Base-by-base conservation (phyloP, 2,329 filamentous ascomycete species). In the Ilyonectria destructans region DNA sequence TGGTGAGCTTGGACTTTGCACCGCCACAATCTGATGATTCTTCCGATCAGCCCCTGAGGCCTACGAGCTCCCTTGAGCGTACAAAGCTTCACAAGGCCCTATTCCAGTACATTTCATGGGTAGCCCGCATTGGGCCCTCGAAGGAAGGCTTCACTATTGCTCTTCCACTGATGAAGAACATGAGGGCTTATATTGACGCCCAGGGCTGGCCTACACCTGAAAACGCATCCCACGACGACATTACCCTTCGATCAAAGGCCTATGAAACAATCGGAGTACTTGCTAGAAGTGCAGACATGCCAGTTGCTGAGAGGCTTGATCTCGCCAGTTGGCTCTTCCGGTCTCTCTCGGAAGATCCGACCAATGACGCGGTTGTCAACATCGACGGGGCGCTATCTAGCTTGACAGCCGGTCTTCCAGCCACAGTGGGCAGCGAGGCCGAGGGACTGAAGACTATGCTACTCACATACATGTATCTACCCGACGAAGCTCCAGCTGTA, bases 241-340 rank as follows among this genome's bases (percentile, higher is more conserved):
- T 91, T 61, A 87, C 88, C 4, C 85, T 97, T 49, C 90, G 96
- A 46, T 91, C 91, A 6, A 91, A 93, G 76, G 95, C 93, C 1
- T 98, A 98, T 79, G 96, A 98, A 79, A 95, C 93, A 0, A 94
- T 98, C 45, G 96, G 96, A 1, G 88, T 96, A 15, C 82, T 98
- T 26, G 91, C 93, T 62, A 90, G 91, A 71, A 89, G 88, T 4
- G 88, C 91, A 4, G 82, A 86, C 3, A 87, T 89, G 72, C 83
- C 90, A 4, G 75, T 89, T 13, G 81, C 82, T 45, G 84, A 87
- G 85, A 75, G 89, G 85, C 63, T 87, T 35, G 70, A 84, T 89
- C 57, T 89, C 89, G 72, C 89, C 1, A 66, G 88, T 58, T 98
- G 94, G 92, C 86, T 98, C 0, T 97, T 98, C 76, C 88, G 88